These are phyloP conservation scores for Pisolithus albus DNA, from an alignment of 768 basidiomycete species.

Conservation along the genomic window DNA sequence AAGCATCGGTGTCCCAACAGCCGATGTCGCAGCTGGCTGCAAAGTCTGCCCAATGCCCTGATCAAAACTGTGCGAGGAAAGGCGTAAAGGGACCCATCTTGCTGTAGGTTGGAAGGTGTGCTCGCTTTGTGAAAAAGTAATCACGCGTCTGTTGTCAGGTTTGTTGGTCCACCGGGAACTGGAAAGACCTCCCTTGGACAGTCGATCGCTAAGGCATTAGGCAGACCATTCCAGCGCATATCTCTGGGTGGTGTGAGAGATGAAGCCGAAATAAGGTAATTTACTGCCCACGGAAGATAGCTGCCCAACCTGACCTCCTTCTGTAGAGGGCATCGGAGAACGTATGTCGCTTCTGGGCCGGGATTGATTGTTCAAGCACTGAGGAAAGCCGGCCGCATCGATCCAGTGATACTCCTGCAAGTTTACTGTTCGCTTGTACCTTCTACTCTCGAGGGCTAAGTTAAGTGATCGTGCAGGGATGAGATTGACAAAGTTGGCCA, in stretches of 20 bases:
- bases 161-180: slow-evolving; percentile 86
- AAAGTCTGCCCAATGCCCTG: not conserved
- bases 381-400: slow-evolving; percentile 71
- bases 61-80: slow-evolving; percentile 21
- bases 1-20: not conserved
- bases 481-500: slow-evolving; percentile 91
- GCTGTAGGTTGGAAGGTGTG: slow-evolving; percentile 34
- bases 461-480: slow-evolving; percentile 36
- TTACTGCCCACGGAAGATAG: not conserved
- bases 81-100: slow-evolving; percentile 66
- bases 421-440: slow-evolving; percentile 7
- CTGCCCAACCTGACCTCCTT: not conserved
- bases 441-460: not conserved
- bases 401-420: slow-evolving; percentile 71
- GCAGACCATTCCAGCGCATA: slow-evolving; percentile 86
- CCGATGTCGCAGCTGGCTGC: not conserved
- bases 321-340: slow-evolving; percentile 57
- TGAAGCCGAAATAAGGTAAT: slow-evolving; percentile 69
- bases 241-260: slow-evolving; percentile 89
- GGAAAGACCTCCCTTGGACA: slow-evolving; percentile 91
- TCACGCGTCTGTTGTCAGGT: slow-evolving; percentile 33
- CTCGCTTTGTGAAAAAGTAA: not conserved
- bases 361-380: slow-evolving; percentile 83
- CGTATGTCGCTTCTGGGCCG: slow-evolving; percentile 87
- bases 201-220: slow-evolving; percentile 76